Evolutionary conservation across 1,139 yeast genomes (phyloP).

Genomic region (Pneumocystis sp.): DNA sequence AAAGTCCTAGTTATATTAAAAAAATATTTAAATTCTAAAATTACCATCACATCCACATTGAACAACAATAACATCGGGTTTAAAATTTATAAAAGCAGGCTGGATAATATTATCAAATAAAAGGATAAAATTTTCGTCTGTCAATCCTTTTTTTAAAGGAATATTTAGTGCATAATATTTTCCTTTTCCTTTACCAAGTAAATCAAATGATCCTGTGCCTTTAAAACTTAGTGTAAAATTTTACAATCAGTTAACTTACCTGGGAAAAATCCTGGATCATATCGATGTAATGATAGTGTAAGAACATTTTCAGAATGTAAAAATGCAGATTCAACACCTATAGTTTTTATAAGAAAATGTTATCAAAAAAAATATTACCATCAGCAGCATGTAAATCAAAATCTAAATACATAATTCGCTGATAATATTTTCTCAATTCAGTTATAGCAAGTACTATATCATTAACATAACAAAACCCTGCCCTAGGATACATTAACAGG

Average conservation of each 20-base stretch:
- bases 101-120: slow-evolving; percentile 32
- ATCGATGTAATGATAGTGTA: slow-evolving; percentile 51
- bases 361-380: slow-evolving; percentile 4
- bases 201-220: slow-evolving; percentile 33
- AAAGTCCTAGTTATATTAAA: slow-evolving; percentile 20
- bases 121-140: slow-evolving; percentile 31
- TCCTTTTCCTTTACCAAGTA: slow-evolving; percentile 29
- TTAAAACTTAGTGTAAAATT: background rate
- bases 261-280: slow-evolving; percentile 56
- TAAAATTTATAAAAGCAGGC: slow-evolving; percentile 29
- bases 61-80: slow-evolving; percentile 43
- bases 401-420: slow-evolving; percentile 49
- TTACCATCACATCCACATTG: slow-evolving; percentile 62
- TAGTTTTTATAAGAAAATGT: slow-evolving; percentile 1
- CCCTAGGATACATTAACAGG: slow-evolving; percentile 11
- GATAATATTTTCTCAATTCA: slow-evolving; percentile 33
- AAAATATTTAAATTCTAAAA: background rate
- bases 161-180: slow-evolving; percentile 33
- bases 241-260: slow-evolving; percentile 24
- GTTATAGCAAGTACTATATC: slow-evolving; percentile 47
- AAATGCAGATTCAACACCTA: slow-evolving; percentile 57
- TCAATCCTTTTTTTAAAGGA: slow-evolving; percentile 44
- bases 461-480: slow-evolving; percentile 64
- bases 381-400: slow-evolving; percentile 69
- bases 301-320: slow-evolving; percentile 39